Percentiles rank a stretch among this genome's conserved stretches.
Conservation (phyloP, 1,284 basidiomycete genomes). For the Leccinum angustisporum region DNA sequence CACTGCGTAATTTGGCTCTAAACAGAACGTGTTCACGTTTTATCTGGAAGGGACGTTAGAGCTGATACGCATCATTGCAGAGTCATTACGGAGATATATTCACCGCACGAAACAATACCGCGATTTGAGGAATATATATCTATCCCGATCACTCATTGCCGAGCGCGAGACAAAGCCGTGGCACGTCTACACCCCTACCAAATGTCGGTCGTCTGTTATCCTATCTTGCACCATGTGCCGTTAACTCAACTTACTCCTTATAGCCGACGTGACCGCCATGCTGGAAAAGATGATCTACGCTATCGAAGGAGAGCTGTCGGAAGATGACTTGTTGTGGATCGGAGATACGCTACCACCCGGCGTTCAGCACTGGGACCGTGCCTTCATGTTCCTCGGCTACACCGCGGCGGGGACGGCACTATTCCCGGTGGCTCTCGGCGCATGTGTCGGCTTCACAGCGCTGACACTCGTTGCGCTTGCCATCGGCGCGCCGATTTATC, state of each 20-base stretch:
- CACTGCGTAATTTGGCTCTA: background rate
- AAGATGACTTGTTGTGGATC: conserved; percentile 19
- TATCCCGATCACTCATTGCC: conserved; percentile 19
- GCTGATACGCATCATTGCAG: background rate
- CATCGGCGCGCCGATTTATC: background rate
- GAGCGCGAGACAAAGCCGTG: conserved; percentile 15
- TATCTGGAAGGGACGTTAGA: background rate
- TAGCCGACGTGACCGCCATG: conserved; percentile 18
- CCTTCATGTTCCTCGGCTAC: background rate
- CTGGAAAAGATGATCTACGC: background rate
- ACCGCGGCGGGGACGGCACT: background rate
- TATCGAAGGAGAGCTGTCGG: conserved; percentile 21
- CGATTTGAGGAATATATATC: conserved; percentile 19
- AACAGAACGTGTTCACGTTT: background rate
- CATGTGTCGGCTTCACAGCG: background rate
- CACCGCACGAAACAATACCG: conserved; percentile 7
- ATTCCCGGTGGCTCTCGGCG: background rate
- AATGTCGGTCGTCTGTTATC: conserved; percentile 10
- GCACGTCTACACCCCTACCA: conserved; percentile 23
- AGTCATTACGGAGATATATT: background rate
- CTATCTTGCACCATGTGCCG: background rate
- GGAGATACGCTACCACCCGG: conserved; percentile 8
- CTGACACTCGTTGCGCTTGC: background rate
- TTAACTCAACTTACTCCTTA: background rate
- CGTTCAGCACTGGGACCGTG: background rate